A percentile compares a stretch with the other conserved stretches of the same genome.
Evolutionary conservation across 202 grass and related monocot genomes (phyloP).

Genomic region (Schoenoplectus tabernaemontani): DNA sequence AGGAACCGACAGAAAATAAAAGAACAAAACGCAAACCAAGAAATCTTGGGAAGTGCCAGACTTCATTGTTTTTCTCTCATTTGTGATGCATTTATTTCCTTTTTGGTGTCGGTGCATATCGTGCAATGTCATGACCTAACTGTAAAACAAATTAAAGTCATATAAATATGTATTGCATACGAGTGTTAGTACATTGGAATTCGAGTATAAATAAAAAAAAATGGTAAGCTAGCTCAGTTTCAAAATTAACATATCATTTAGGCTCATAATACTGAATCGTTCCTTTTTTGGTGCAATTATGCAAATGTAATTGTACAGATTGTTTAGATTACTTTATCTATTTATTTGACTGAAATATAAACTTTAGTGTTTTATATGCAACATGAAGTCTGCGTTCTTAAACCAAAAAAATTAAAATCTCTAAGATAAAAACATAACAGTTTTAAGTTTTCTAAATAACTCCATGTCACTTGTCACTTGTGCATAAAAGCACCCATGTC

Average conservation of each 20-base stretch:
- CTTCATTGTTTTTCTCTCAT: neutral
- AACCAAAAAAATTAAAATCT: too few species aligned
- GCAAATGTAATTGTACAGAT: neutral
- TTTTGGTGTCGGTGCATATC: neutral
- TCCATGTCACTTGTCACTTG: too few species aligned
- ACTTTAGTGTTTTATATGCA: too few species aligned
- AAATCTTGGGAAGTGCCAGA: neutral
- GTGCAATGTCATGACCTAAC: neutral
- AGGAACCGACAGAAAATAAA: neutral
- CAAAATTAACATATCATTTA: neutral
- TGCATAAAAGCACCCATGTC: too few species aligned
- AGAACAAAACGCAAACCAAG: neutral
- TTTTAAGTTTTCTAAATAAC: too few species aligned
- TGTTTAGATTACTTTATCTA: neutral
- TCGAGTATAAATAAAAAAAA: neutral
- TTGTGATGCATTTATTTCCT: neutral
- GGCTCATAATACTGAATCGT: too few species aligned
- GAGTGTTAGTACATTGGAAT: neutral
- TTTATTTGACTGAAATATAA: neutral
- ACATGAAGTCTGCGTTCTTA: too few species aligned
- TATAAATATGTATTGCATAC: neutral
- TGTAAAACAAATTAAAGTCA: neutral
- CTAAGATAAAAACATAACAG: too few species aligned
- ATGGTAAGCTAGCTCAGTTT: neutral
- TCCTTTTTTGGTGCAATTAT: neutral